A percentile compares a stretch with the other conserved stretches of the same genome.
phyloP scores from a whole-genome alignment of 345 rosid genomes.

The Lepidium didymum region DNA sequence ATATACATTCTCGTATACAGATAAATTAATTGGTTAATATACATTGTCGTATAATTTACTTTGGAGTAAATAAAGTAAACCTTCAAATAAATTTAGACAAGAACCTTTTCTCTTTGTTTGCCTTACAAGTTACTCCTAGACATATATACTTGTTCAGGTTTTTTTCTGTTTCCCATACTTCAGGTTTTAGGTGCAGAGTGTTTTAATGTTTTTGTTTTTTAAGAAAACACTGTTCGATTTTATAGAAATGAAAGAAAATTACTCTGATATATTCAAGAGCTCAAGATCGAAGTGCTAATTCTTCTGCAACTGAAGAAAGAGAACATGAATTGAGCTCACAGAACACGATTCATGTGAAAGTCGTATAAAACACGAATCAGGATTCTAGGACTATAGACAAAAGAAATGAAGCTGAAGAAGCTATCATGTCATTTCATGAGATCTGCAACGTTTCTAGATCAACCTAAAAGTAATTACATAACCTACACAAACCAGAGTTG shows the following conservation, averaged over 20 bases:
- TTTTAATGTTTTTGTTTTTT: not conserved
- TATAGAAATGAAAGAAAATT: not conserved
- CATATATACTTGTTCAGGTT: no score
- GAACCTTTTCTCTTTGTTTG: no score
- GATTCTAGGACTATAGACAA: not conserved
- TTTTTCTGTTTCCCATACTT: no score
- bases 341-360: not conserved
- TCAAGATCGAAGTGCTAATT: not conserved
- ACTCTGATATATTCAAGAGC: not conserved
- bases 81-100: no score
- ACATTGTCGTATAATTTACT: no score
- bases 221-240: not conserved
- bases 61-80: no score
- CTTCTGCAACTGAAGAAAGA: not conserved
- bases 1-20: no score
- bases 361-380: not conserved
- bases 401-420: not conserved
- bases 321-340: not conserved
- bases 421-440: not conserved
- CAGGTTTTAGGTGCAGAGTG: no score
- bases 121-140: no score
- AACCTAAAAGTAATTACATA: not conserved
- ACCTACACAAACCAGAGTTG: not conserved
- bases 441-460: not conserved
- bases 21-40: no score